Percentiles rank a stretch among this genome's conserved stretches.
These are phyloP conservation scores for Articulospora tetracladia DNA, from an alignment of 495 filamentous ascomycete species.

Conservation along the genomic window DNA sequence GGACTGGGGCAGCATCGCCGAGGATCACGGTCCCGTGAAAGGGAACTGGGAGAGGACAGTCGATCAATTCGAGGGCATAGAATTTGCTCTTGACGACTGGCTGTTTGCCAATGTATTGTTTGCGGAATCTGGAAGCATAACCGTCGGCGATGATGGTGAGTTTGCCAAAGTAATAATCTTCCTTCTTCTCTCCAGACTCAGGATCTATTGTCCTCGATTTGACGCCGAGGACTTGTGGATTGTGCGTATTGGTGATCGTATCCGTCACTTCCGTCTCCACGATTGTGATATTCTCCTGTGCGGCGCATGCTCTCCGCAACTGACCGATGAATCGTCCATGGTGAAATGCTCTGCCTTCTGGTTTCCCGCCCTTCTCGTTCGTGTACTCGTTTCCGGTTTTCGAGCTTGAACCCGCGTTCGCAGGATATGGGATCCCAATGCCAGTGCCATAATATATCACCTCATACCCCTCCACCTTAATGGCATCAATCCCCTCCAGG, in stretches of 20 bases:
- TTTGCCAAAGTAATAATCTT: slow-evolving; percentile 73
- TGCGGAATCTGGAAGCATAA: slow-evolving; percentile 90
- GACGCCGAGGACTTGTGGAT: slow-evolving; percentile 68
- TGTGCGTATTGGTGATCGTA: slow-evolving; percentile 54
- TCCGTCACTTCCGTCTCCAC: slow-evolving; percentile 68
- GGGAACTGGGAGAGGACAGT: slow-evolving; percentile 69
- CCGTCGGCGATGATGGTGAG: slow-evolving; percentile 91
- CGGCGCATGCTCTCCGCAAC: slow-evolving; percentile 61
- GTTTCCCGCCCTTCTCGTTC: slow-evolving; percentile 31
- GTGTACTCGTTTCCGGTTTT: slow-evolving; percentile 11
- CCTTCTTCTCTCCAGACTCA: slow-evolving; percentile 51
- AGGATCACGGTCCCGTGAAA: slow-evolving; percentile 85
- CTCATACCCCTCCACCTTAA: slow-evolving; percentile 79
- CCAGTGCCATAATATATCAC: slow-evolving; percentile 76
- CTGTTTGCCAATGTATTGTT: slow-evolving; percentile 62
- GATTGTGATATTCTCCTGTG: slow-evolving; percentile 66
- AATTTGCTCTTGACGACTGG: slow-evolving; percentile 79
- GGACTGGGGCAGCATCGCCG: slow-evolving; percentile 71
- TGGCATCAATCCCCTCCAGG: slow-evolving; percentile 84
- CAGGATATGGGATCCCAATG: slow-evolving; percentile 74
- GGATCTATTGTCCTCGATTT: slow-evolving; percentile 56
- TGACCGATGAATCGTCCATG: slow-evolving; percentile 81
- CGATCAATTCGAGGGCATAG: slow-evolving; percentile 87
- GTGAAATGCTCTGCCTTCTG: slow-evolving; percentile 72
- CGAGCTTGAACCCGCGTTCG: slow-evolving; percentile 20